Evolutionary conservation across 2,329 filamentous ascomycete species (phyloP).

Genomic region (Colletotrichum navitas): DNA sequence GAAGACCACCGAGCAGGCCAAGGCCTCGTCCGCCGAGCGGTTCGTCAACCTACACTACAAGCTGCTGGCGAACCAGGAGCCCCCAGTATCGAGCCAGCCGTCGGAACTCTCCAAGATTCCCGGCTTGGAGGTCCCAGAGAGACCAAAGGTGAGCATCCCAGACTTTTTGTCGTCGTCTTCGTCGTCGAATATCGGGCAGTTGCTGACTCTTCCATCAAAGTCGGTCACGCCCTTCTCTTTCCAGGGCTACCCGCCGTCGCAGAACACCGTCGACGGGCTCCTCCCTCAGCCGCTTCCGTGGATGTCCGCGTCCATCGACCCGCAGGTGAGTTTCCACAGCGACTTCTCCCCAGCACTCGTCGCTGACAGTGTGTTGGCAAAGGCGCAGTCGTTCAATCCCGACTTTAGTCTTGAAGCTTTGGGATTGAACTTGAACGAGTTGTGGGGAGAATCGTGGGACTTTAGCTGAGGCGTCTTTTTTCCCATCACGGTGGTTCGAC

Average conservation of each 20-base stretch:
- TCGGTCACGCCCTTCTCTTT: slow-evolving; percentile 58
- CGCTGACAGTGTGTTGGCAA: slow-evolving; percentile 43
- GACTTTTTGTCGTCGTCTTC: neutral
- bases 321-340: slow-evolving; percentile 43
- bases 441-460: slow-evolving; percentile 66
- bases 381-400: slow-evolving; percentile 58
- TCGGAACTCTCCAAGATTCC: slow-evolving; percentile 46
- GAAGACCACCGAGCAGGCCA: slow-evolving; percentile 68
- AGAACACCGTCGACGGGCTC: slow-evolving; percentile 41
- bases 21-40: slow-evolving; percentile 69
- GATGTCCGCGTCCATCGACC: slow-evolving; percentile 48
- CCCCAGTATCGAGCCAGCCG: slow-evolving; percentile 53
- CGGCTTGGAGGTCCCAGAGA: slow-evolving; percentile 53
- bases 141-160: slow-evolving; percentile 54
- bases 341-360: slow-evolving; percentile 41
- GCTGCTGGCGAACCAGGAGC: slow-evolving; percentile 67
- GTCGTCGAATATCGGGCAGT: neutral
- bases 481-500: slow-evolving; percentile 7
- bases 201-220: slow-evolving; percentile 47
- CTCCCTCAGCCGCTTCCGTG: slow-evolving; percentile 50
- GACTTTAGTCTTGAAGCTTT: slow-evolving; percentile 67
- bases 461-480: slow-evolving; percentile 49
- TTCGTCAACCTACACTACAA: slow-evolving; percentile 71
- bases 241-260: slow-evolving; percentile 42
- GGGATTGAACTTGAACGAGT: slow-evolving; percentile 66